Evolutionary conservation across 1,139 yeast species (phyloP).

Genomic region (Hansenula sp.): DNA sequence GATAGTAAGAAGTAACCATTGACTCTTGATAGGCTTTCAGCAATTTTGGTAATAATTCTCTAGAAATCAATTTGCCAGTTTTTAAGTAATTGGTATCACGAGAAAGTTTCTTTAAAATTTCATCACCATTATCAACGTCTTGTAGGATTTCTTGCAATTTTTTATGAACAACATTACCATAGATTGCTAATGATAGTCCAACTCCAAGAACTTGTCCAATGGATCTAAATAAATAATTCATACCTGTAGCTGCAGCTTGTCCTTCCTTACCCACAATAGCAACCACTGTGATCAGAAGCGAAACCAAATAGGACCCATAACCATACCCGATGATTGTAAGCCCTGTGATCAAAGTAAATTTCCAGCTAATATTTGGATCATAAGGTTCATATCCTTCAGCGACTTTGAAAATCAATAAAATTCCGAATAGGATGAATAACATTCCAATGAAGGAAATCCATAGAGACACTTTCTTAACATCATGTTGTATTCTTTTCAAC

Average conservation of each 20-base stretch:
- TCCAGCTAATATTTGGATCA: conserved; percentile 3
- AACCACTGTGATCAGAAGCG: conserved; percentile 35
- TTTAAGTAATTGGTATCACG: conserved; percentile 7
- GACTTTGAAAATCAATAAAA: conserved; percentile 13
- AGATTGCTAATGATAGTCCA: conserved; percentile 35
- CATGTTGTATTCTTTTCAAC: conserved; percentile 23
- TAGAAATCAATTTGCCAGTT: background rate
- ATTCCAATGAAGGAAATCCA: conserved; percentile 20
- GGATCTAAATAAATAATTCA: conserved; percentile 29
- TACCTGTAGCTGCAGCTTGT: conserved; percentile 32
- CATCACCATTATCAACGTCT: conserved; percentile 3
- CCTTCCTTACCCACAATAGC: conserved; percentile 33
- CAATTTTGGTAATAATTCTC: background rate
- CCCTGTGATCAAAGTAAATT: background rate
- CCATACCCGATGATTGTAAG: conserved; percentile 30
- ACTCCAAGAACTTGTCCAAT: conserved; percentile 42
- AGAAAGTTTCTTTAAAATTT: conserved; percentile 3
- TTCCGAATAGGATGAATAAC: conserved; percentile 18
- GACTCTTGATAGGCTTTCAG: conserved; percentile 3
- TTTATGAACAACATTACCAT: background rate
- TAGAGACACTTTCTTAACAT: conserved; percentile 1
- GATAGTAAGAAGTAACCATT: conserved; percentile 1
- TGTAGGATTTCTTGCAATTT: background rate
- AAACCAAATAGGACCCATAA: conserved; percentile 40
- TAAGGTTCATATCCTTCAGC: conserved; percentile 8